A percentile compares a stretch with the other conserved stretches of the same genome.
These are phyloP conservation scores for Saitoella complicata DNA, from an alignment of 805 yeast species.

Conservation along the genomic window DNA sequence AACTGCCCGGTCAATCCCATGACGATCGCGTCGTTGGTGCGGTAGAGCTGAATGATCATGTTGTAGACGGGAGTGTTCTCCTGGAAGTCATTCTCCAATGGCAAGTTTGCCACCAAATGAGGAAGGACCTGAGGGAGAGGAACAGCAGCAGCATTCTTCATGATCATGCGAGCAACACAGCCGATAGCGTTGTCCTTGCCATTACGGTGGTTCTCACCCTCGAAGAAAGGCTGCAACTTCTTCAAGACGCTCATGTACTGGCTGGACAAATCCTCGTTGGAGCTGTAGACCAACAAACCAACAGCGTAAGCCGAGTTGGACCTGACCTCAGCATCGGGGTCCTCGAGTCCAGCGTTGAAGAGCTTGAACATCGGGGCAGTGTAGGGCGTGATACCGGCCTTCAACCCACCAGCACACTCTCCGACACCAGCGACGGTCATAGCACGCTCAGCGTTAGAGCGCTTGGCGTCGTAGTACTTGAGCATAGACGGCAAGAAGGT, in stretches of 20 bases:
- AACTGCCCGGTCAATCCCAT: slow-evolving; percentile 24
- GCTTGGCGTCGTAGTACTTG: slow-evolving; percentile 39
- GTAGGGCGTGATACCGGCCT: slow-evolving; percentile 43
- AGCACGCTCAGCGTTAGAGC: slow-evolving; percentile 55
- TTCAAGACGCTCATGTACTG: slow-evolving; percentile 53
- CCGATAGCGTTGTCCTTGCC: slow-evolving; percentile 81
- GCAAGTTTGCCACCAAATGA: slow-evolving; percentile 57
- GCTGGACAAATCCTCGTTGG: slow-evolving; percentile 41
- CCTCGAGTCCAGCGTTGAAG: slow-evolving; percentile 51
- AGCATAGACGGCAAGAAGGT: slow-evolving; percentile 53
- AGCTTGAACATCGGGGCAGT: slow-evolving; percentile 53
- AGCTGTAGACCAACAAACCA: slow-evolving; percentile 50
- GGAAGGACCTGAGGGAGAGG: slow-evolving; percentile 70
- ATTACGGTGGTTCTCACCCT: slow-evolving; percentile 40
- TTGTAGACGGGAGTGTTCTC: slow-evolving; percentile 85
- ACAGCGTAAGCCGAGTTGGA: slow-evolving; percentile 94
- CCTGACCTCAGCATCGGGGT: slow-evolving; percentile 64
- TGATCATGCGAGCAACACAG: slow-evolving; percentile 83
- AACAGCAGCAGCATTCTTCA: slow-evolving; percentile 52
- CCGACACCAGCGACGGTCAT: slow-evolving; percentile 81
- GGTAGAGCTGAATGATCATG: slow-evolving; percentile 54
- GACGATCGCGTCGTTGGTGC: slow-evolving; percentile 39
- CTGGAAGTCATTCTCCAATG: slow-evolving; percentile 75
- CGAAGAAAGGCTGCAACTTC: slow-evolving; percentile 52
- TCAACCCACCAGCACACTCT: slow-evolving; percentile 67